Conservation (phyloP, 495 filamentous ascomycete species). For the Aspergillus biplanus region DNA sequence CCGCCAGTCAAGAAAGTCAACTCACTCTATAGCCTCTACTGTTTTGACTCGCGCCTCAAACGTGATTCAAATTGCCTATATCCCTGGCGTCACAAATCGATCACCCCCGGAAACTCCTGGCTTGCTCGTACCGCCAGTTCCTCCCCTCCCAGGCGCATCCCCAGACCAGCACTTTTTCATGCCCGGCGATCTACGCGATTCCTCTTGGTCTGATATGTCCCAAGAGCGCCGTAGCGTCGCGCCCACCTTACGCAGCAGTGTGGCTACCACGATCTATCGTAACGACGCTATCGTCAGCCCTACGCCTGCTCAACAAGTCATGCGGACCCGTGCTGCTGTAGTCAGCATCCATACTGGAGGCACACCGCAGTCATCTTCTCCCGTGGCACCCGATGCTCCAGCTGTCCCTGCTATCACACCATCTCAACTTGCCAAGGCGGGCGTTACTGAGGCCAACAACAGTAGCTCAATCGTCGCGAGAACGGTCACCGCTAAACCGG, state of each 20-base stretch:
- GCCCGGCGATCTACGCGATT: conserved; percentile 88
- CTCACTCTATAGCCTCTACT: conserved; percentile 90
- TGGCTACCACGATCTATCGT: conserved; percentile 91
- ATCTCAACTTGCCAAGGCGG: conserved; percentile 49
- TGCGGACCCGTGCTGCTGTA: conserved; percentile 83
- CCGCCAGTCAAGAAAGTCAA: conserved; percentile 81
- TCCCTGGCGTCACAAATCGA: conserved; percentile 94
- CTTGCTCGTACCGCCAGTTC: conserved; percentile 87
- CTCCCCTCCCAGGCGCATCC: conserved; percentile 77
- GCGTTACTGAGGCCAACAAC: conserved; percentile 38
- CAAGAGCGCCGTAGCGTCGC: conserved; percentile 78
- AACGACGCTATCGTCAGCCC: conserved; percentile 82
- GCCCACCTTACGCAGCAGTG: conserved; percentile 58
- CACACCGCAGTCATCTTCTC: conserved; percentile 36
- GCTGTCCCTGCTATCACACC: conserved; percentile 58
- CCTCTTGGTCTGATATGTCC: conserved; percentile 72
- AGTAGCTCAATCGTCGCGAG: conserved; percentile 51
- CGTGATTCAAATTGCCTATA: conserved; percentile 99
- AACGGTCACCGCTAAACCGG: conserved; percentile 47
- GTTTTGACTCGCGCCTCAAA: conserved; percentile 95
- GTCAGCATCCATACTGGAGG: conserved; percentile 76
- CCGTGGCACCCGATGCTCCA: conserved; percentile 48
- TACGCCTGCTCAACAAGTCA: conserved; percentile 79
- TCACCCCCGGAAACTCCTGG: conserved; percentile 80
- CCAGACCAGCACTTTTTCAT: conserved; percentile 94